Evolutionary conservation across 345 rosid genomes (phyloP), one percentile per base, ranked within the genome.

Genomic region (Microcos paniculata): DNA sequence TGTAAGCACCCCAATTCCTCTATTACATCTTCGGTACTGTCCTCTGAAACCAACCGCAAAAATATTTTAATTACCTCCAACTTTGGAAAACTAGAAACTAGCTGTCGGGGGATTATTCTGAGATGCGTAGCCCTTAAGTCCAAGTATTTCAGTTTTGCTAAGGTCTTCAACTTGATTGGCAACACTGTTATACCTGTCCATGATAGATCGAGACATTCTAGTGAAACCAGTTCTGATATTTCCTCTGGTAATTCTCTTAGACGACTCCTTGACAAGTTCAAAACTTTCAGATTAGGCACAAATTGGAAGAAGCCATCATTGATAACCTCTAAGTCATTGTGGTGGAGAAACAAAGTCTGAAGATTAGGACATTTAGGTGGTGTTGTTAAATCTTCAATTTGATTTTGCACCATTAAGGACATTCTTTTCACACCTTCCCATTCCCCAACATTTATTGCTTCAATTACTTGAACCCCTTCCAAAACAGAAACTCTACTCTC

Each of bases 151-250:
- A 42, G 45, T 8, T 42, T 42, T 42, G 45, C 9, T 1, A 42
- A 42, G 10, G 11, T 42, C 9, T 42, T 42, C 1, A 4, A 9
- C 45, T 42, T 0, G 11, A 42, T 42, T 42, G 45, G 45, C 10
- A 42, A 42, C 45, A 5, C 45, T 42, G 6, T 6, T 42, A 42
- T 42, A 1, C 45, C 9, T 40, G 75, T 76, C 12, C 0, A 8
- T 26, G 58, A 42, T 19, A 76, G 6, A 76, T 69, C 48, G 2
- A 76, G 49, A 45, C 55, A 64, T 21, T 35, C 59, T 48, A 70
- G 24, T 21, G 67, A 33, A 15, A 49, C 61, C 24, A 70, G n/a
- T 2, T 35, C 24, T 30, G 75, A 70, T 45, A 77, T 49, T 19
- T 14, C 72, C 16, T 26, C 19, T 0, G 79, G 73, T 52, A 76